These are phyloP conservation scores for Naganishia randhawae DNA, from an alignment of 768 basidiomycete genomes.

Conservation along the genomic window DNA sequence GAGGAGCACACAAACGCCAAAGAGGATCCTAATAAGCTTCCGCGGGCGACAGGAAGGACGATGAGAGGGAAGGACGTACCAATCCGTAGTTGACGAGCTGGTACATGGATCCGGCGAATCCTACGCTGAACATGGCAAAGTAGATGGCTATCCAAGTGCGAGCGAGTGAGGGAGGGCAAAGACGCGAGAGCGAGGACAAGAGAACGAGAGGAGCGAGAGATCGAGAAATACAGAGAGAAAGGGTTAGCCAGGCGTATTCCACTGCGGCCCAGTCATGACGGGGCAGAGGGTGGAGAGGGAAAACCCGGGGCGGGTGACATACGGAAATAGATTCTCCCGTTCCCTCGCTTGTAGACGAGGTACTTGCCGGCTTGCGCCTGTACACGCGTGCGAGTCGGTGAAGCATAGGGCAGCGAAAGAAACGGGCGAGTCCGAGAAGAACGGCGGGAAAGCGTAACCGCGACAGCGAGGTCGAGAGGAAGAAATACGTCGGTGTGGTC, in stretches of 20 bases:
- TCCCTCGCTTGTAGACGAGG: slow-evolving; percentile 19
- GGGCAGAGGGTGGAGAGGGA: not conserved
- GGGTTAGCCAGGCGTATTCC: not conserved
- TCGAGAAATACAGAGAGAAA: not conserved
- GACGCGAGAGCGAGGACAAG: not conserved
- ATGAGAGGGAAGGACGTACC: slow-evolving; percentile 4
- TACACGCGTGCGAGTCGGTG: too few species aligned
- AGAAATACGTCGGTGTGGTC: too few species aligned
- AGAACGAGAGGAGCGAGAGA: not conserved
- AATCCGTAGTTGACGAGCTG: slow-evolving; percentile 21
- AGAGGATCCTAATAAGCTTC: too few species aligned
- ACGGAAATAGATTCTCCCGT: slow-evolving; percentile 15
- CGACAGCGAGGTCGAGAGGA: too few species aligned
- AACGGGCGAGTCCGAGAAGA: too few species aligned
- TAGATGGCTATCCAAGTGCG: slow-evolving; percentile 9
- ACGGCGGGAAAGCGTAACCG: too few species aligned
- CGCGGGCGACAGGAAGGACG: not conserved
- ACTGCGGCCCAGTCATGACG: too few species aligned
- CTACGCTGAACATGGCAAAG: slow-evolving; percentile 22
- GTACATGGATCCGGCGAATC: slow-evolving; percentile 22
- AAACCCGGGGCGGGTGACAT: not conserved
- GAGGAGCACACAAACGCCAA: not conserved
- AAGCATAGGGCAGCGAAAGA: too few species aligned
- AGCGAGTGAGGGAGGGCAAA: not conserved
- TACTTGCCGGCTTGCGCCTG: slow-evolving; percentile 14